Conservation (phyloP, 129 eudicot genomes). For the Ambrosia trifida region DNA sequence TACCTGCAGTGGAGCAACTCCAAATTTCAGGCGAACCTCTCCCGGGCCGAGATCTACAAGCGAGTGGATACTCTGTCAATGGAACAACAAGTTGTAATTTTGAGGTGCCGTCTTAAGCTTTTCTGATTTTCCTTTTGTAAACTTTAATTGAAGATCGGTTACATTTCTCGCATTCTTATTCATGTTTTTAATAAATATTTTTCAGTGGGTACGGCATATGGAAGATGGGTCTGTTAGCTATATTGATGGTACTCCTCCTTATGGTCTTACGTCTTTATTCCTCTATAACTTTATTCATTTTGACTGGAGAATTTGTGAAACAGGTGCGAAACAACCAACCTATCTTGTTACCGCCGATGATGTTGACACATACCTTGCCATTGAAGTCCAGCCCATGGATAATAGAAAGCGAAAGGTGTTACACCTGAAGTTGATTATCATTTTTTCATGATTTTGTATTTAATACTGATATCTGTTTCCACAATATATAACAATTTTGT, state of each 20-base stretch:
- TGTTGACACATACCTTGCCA: conserved; percentile 79
- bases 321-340: conserved; percentile 94
- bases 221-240: conserved; percentile 90
- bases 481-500: conserved; percentile 8
- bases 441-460: not conserved
- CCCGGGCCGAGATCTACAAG: conserved; percentile 85
- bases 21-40: conserved; percentile 93
- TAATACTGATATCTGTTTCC: not conserved
- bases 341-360: conserved; percentile 94
- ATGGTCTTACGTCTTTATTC: not conserved
- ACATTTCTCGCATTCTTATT: conserved; percentile 10
- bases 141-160: conserved; percentile 7
- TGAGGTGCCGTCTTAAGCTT: no score
- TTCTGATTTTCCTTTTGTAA: conserved; percentile 6
- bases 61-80: conserved; percentile 79
- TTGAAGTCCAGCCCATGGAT: conserved; percentile 98
- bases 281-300: not conserved
- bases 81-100: conserved; percentile 98
- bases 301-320: conserved; percentile 23
- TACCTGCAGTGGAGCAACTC: conserved; percentile 85
- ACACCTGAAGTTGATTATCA: not conserved
- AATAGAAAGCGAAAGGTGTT: conserved; percentile 82
- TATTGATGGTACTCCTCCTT: conserved; percentile 68
- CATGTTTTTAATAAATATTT: conserved; percentile 20
- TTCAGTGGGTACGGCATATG: conserved; percentile 96